Base-by-base conservation (phyloP, 2,329 filamentous ascomycete species). In the Xylaria sp. region DNA sequence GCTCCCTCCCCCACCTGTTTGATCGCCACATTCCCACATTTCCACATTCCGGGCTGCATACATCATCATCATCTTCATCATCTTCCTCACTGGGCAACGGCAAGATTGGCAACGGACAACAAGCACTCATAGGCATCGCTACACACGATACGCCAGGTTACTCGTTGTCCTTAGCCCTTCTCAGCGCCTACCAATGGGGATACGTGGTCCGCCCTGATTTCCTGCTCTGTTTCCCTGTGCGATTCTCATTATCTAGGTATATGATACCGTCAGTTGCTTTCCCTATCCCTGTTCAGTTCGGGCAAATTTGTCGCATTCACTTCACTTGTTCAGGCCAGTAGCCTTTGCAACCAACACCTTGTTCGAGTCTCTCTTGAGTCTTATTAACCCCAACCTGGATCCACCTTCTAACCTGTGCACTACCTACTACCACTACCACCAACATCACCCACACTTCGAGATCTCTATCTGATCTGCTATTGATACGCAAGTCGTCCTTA, bases 61-160 rank as follows among this genome's bases (percentile, higher is more conserved):
- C 53, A 35, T 48, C 57, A 47, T 47, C 57, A 52, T 37, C 47
- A 51, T 11, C 37, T 13, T 11, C 37, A 30, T 16, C 49, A 47
- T 13, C 50, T n/a, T 3, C 10, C 19, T 42, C 37, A 10, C 6
- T 7, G 11, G 8, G 23, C 23, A 30, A 30, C 23, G 5, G 23
- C 23, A 30, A 30, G 4, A 30, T 30, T 30, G 23, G 23, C 23
- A 30, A 30, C 23, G 23, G 6, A 37, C 30, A 16, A 52, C 23
- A n/a, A 39, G 49, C 30, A 35, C 46, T 37, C 44, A 48, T 42
- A 54, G 11, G 58, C 46, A 52, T 58, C 53, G 42, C 53, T 54
- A 48, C 49, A 47, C 60, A 30, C 30, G 52, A 23, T 18, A 37
- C 35, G 11, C 23, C 35, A 18, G 13, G 34, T 18, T 49, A 46